Conservation (phyloP, 2,329 filamentous ascomycete species). For the Elsinoe australis region DNA sequence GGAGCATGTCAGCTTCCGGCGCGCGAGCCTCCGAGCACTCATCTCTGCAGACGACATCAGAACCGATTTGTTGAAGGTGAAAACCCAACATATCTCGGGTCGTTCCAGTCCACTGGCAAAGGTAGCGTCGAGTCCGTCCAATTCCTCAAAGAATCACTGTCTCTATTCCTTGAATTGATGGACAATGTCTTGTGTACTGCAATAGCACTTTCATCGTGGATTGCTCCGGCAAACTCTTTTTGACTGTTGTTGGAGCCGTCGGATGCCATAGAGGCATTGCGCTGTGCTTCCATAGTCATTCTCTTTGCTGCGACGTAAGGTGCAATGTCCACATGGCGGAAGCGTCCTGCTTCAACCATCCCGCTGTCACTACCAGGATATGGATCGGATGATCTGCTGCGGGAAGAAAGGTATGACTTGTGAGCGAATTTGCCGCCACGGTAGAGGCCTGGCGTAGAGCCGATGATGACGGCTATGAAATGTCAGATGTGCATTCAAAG, state of each 20-base stretch:
- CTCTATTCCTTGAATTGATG: background rate
- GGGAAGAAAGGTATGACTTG: constrained; percentile 3
- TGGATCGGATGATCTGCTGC: background rate
- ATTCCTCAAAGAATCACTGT: constrained; percentile 4
- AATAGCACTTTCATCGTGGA: constrained; percentile 1
- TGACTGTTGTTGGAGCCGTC: background rate
- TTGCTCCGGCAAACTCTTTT: background rate
- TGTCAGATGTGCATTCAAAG: background rate
- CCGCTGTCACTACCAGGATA: background rate
- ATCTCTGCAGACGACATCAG: too few species aligned
- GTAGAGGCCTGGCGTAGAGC: constrained; percentile 5
- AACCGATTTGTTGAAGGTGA: background rate
- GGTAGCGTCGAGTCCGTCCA: constrained; percentile 1
- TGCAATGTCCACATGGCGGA: constrained; percentile 5
- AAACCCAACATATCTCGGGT: constrained; percentile 5
- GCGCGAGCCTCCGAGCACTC: too few species aligned
- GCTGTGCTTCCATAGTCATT: constrained; percentile 3
- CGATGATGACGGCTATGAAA: constrained; percentile 11
- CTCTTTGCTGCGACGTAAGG: constrained; percentile 9
- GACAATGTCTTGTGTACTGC: constrained; percentile 3
- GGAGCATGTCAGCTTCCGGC: too few species aligned
- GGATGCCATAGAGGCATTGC: background rate
- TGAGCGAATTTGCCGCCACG: constrained; percentile 8
- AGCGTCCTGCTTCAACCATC: constrained; percentile 4
- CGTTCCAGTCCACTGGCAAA: constrained; percentile 4